Conservation (phyloP, 352 stramenopile genomes). For the Pythium chondricola region DNA sequence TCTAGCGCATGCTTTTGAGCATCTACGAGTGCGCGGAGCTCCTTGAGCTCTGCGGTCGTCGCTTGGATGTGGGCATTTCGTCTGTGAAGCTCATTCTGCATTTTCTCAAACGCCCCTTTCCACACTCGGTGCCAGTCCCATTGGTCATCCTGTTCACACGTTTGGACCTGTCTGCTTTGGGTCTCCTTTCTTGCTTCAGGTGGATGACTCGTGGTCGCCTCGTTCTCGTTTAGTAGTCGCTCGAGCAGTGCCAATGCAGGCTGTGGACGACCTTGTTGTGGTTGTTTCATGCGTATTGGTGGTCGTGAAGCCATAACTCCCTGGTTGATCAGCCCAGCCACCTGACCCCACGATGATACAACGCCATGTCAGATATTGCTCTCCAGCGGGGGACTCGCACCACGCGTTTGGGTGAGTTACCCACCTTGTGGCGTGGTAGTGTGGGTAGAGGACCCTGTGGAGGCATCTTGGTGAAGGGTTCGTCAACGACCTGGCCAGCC, state of each 20-base stretch:
- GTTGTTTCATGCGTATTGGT: too few species aligned
- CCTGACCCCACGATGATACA: too few species aligned
- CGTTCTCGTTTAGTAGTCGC: constrained; percentile 5
- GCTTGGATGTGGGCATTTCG: constrained; percentile 25
- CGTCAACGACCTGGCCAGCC: constrained; percentile 27
- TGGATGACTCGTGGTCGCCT: not conserved
- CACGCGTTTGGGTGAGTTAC: too few species aligned
- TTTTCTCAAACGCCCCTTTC: constrained; percentile 65
- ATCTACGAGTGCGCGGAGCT: constrained; percentile 34
- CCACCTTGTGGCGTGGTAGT: constrained; percentile 42
- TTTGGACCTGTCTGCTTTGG: constrained; percentile 50
- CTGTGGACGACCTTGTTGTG: too few species aligned
- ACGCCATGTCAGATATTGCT: too few species aligned
- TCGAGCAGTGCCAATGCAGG: too few species aligned
- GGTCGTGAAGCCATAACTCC: too few species aligned
- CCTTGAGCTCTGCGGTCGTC: constrained; percentile 43
- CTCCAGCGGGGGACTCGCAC: too few species aligned
- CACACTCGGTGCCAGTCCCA: constrained; percentile 67
- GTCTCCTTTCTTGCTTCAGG: constrained; percentile 16
- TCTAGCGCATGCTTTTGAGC: constrained; percentile 40
- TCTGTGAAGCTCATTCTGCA: constrained; percentile 32
- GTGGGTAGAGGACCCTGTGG: constrained; percentile 45
- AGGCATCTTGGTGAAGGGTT: constrained; percentile 60
- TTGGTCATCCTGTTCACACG: constrained; percentile 50
- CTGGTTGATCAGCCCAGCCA: too few species aligned